Base-by-base conservation (phyloP, 176 grass and related monocot genomes). In the Carex littledalei region DNA sequence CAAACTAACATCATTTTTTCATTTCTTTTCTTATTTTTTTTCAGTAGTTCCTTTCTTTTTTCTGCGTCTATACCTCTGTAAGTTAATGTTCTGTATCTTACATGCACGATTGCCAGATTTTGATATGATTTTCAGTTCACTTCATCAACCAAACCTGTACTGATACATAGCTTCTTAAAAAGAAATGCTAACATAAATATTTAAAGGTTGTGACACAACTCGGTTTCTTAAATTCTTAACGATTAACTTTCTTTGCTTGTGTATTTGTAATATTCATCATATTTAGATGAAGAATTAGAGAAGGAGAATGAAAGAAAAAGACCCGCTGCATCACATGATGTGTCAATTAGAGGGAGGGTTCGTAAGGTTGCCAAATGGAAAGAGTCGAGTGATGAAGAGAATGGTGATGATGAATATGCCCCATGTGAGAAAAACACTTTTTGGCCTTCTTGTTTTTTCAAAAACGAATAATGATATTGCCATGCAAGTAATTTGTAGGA, bases 261-360 rank as follows among this genome's bases (percentile, higher is more conserved):
- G 34, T 85, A 80, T 74, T 75, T 71, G 22, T 54, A 73, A 53
- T n/a, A 66, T 59, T 39, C 3, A 60, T 76, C 18, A 58, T 67
- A 50, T n/a, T 18, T 85, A 92, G 96, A 82, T 85, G 91, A 94
- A 89, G 93, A 99, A 82, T 85, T 67, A 67, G 78, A 89, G 20
- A 91, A 86, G 31, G 96, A 99, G 62, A 89, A 93, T 59, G 84
- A 94, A 70, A 87, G 90, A 70, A 99, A 99, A 88, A 87, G 96
- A 63, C 88, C 94, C 79, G 90, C 96, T 89, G 85, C 89, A 50
- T 80, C 85, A 78, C 84, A 83, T 80, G 93, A 92, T 84, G 85
- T 95, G 65, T 99, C 96, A 78, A 93, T 94, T 88, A 95, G 86
- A 91, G 96, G 91, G 41, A 88, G 96, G 86, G 73, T 94, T 56